Percentiles rank a stretch among this genome's conserved stretches.
These are phyloP conservation scores for Zymoseptoria crescenta DNA, from an alignment of 2,329 filamentous ascomycete genomes.

Conservation along the genomic window DNA sequence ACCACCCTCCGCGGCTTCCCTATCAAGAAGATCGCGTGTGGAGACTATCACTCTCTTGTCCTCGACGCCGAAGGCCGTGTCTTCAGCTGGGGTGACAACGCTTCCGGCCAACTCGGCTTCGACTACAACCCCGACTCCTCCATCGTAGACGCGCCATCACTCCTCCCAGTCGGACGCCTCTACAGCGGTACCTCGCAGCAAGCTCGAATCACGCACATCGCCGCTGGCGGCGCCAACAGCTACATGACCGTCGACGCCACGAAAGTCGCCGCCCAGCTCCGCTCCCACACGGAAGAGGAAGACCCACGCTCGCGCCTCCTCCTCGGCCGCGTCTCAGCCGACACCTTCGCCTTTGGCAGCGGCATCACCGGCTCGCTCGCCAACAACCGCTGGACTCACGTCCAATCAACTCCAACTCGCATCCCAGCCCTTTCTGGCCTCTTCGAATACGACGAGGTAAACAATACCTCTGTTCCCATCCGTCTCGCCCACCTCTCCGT, in stretches of 20 bases:
- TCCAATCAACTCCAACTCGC: conserved; percentile 68
- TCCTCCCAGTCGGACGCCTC: conserved; percentile 62
- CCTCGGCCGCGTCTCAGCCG: conserved; percentile 55
- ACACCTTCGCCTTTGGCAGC: conserved; percentile 80
- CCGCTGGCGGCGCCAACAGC: conserved; percentile 77
- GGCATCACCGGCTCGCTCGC: conserved; percentile 79
- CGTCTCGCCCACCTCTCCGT: conserved; percentile 64
- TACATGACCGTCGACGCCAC: conserved; percentile 80
- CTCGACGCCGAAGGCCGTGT: conserved; percentile 68
- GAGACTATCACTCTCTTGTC: conserved; percentile 78
- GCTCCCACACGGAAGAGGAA: conserved; percentile 11
- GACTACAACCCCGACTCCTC: conserved; percentile 56
- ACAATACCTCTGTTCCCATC: conserved; percentile 64
- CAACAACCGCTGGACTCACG: conserved; percentile 81
- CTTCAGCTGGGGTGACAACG: conserved; percentile 88
- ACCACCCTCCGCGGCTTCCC: conserved; percentile 61
- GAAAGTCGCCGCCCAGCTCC: conserved; percentile 42
- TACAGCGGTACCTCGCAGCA: conserved; percentile 59
- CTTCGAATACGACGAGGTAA: conserved; percentile 75
- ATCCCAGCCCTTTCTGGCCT: conserved; percentile 76
- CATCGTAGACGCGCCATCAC: conserved; percentile 60
- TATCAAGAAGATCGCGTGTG: conserved; percentile 67
- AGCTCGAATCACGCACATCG: conserved; percentile 65
- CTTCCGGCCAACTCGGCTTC: conserved; percentile 82
- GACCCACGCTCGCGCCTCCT: conserved; percentile 31